A percentile compares a stretch with the other conserved stretches of the same genome.
These are phyloP conservation scores for Salix brachista DNA, from an alignment of 345 rosid species.

Conservation along the genomic window DNA sequence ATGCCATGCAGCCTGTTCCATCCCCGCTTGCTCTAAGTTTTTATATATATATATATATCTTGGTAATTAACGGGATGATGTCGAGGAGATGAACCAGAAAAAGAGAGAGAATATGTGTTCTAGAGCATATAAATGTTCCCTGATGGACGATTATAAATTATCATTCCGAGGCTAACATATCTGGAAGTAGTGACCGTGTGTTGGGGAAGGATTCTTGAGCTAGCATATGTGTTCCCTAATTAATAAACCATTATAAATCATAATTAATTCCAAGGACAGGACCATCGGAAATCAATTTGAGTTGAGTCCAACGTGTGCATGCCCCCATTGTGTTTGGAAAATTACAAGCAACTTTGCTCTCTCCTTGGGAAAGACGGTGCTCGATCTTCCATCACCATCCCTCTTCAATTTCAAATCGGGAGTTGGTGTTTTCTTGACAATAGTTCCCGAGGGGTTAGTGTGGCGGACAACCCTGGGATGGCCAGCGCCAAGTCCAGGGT, in stretches of 20 bases:
- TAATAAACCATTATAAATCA: conserved; percentile 20
- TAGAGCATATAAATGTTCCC: not conserved
- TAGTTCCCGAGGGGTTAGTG: too few species aligned
- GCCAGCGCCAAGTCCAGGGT: too few species aligned
- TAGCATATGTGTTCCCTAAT: not conserved
- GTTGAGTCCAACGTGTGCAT: conserved; percentile 20
- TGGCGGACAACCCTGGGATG: too few species aligned
- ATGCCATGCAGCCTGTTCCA: too few species aligned
- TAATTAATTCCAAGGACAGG: not conserved
- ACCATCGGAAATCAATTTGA: conserved; percentile 15
- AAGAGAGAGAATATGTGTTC: not conserved
- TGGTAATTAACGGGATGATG: not conserved
- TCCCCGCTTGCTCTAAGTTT: too few species aligned
- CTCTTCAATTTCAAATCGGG: not conserved
- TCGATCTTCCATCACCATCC: not conserved
- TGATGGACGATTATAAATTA: not conserved
- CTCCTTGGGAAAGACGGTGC: too few species aligned
- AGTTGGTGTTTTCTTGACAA: not conserved
- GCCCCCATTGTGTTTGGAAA: conserved; percentile 2
- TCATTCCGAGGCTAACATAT: not conserved
- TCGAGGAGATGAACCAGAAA: too few species aligned
- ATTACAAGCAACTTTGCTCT: not conserved
- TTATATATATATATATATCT: too few species aligned
- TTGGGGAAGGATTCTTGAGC: conserved; percentile 4
- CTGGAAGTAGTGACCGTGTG: not conserved